These are phyloP conservation scores for Oryza rufipogon DNA, from an alignment of 176 grass and related monocot species.

Conservation along the genomic window DNA sequence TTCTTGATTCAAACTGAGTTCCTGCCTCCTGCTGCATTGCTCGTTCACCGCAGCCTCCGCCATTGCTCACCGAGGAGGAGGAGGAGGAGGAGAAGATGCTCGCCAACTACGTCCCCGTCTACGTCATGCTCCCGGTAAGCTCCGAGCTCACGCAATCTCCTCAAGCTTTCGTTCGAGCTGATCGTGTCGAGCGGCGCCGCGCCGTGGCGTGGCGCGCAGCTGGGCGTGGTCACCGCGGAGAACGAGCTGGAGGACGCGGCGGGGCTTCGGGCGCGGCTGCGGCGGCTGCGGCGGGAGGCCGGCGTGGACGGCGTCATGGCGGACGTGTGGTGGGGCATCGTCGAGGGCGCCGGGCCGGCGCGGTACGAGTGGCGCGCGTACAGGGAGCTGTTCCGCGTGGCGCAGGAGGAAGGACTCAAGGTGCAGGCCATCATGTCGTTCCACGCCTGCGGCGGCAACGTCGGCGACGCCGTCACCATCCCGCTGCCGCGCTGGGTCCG, in stretches of 20 bases:
- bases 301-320: conserved; percentile 72
- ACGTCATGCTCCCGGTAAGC: conserved; percentile 83
- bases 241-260: conserved; percentile 60
- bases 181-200: not conserved
- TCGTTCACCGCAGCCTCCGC: conserved; percentile 31
- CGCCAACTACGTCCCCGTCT: conserved; percentile 78
- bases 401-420: conserved; percentile 58
- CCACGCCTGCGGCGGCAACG: conserved; percentile 85
- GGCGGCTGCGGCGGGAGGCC: conserved; percentile 47
- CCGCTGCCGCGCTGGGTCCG: conserved; percentile 61
- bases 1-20: not conserved
- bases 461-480: conserved; percentile 64
- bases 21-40: not conserved
- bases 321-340: conserved; percentile 84
- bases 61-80: conserved; percentile 31
- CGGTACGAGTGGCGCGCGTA: conserved; percentile 75
- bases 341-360: conserved; percentile 48
- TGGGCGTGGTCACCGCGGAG: conserved; percentile 49
- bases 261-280: conserved; percentile 47
- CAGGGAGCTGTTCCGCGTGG: conserved; percentile 57
- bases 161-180: not conserved
- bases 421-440: conserved; percentile 89
- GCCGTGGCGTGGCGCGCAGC: conserved; percentile 28
- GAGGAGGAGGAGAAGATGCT: conserved; percentile 42
- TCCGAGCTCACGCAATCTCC: not conserved